Base-by-base conservation (phyloP, 345 rosid species). In the Cardiospermum halicacabum region DNA sequence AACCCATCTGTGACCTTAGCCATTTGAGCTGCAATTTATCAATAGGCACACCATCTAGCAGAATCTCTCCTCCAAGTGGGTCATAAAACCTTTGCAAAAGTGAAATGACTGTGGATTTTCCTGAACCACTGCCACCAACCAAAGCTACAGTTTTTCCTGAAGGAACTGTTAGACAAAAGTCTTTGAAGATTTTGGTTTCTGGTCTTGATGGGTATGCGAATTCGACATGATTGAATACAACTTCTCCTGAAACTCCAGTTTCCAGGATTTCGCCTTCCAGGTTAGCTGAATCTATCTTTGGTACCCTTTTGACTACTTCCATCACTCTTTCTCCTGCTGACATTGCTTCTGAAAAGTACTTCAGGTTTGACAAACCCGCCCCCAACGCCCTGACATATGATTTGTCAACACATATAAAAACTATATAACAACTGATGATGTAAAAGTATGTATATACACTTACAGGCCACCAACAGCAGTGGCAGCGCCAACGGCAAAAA, bases 91-190 rank as follows among this genome's bases (percentile, higher is more conserved):
- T 85, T 40, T 92, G 96, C 68, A 92, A 64, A 15, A 87, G 81
- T 19, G 98, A 85, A 59, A 92, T 83, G 30, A 80, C 92, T 0
- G 92, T 91, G 6, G 97, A 91, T 78, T 89, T 91, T 1, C 96
- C 97, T 0, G 97, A 92, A 7, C 98, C 98, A 53, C 98, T 92
- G 26, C 92, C 79, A 5, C 98, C 98, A 31, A 92, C 96, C 62
- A 92, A 71, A 25, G 98, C 98, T 62, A 85, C 80, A 0, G 95
- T 87, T 65, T 68, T 87, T 16, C 91, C 96, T 0, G 92, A 69
- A 2, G 95, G 95, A 4, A 92, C 55, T 58, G 51, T 76, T 1
- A 92, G 74, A 75, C 83, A 65, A 51, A 92, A 89, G 21, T 85
- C 75, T 39, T 71, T 53, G 22, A 92, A 84, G 58, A 87, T 78